Conservation (phyloP, 2,329 filamentous ascomycete genomes). For the Sporothrix globosa region DNA sequence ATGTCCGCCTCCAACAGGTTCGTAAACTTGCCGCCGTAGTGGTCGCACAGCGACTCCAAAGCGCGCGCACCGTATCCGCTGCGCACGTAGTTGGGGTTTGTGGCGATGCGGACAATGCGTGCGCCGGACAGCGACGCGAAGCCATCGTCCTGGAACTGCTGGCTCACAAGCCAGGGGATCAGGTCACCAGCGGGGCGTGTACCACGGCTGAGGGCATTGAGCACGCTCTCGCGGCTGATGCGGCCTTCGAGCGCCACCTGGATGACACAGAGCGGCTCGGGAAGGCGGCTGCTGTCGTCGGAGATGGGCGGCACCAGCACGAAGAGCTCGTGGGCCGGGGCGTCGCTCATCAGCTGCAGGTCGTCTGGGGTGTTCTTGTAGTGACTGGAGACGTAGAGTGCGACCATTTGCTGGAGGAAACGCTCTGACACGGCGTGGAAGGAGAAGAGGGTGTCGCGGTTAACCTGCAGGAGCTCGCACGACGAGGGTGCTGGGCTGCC, state of each 20-base stretch:
- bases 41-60: slow-evolving; percentile 82
- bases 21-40: slow-evolving; percentile 92
- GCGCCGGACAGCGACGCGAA: slow-evolving; percentile 93
- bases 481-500: slow-evolving; percentile 88
- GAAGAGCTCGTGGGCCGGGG: slow-evolving; percentile 93
- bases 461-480: slow-evolving; percentile 91
- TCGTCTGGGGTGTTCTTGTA: slow-evolving; percentile 99
- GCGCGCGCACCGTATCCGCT: slow-evolving; percentile 96
- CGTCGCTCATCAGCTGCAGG: slow-evolving; percentile 97
- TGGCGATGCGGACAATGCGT: slow-evolving; percentile 89
- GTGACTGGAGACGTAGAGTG: slow-evolving; percentile 92
- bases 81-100: slow-evolving; percentile 86
- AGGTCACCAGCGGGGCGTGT: slow-evolving; percentile 88
- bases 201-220: slow-evolving; percentile 86
- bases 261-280: slow-evolving; percentile 91
- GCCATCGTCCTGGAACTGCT: slow-evolving; percentile 97
- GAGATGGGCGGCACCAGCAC: slow-evolving; percentile 86
- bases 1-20: slow-evolving; percentile 73
- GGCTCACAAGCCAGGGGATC: slow-evolving; percentile 96
- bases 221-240: slow-evolving; percentile 89
- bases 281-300: slow-evolving; percentile 75
- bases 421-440: slow-evolving; percentile 97
- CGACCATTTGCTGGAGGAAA: slow-evolving; percentile 97
- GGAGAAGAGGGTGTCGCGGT: slow-evolving; percentile 95
- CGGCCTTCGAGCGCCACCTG: slow-evolving; percentile 93